Evolutionary conservation across 495 filamentous ascomycete species (phyloP).

Genomic region (Amorphotheca resinae): DNA sequence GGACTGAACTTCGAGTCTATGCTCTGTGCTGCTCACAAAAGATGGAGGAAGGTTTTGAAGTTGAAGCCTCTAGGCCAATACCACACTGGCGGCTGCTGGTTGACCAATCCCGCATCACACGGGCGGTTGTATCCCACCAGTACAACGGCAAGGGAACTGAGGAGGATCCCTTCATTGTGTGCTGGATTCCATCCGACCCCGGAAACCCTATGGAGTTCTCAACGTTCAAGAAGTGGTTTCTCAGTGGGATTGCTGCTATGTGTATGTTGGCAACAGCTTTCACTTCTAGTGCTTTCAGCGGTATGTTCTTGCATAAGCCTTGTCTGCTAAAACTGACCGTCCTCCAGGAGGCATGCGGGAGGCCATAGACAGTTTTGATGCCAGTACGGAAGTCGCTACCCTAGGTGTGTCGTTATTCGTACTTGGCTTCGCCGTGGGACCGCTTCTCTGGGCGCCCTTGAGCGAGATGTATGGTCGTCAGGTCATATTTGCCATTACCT

Average conservation of each 20-base stretch:
- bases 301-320: background rate
- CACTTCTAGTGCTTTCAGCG: slow-evolving; percentile 1
- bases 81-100: background rate
- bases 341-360: slow-evolving; percentile 27
- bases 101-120: background rate
- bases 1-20: background rate
- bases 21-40: background rate
- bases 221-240: slow-evolving; percentile 52
- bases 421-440: slow-evolving; percentile 37
- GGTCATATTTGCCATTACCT: slow-evolving; percentile 52
- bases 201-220: slow-evolving; percentile 61
- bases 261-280: slow-evolving; percentile 73
- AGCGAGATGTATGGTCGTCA: slow-evolving; percentile 67
- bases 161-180: slow-evolving; percentile 61
- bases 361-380: slow-evolving; percentile 30
- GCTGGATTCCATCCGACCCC: slow-evolving; percentile 59
- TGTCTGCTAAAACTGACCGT: slow-evolving; percentile 27
- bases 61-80: background rate
- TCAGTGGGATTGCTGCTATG: slow-evolving; percentile 50
- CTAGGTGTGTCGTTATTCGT: slow-evolving; percentile 39
- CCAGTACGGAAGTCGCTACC: slow-evolving; percentile 28
- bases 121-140: slow-evolving; percentile 39
- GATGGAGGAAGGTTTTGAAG: slow-evolving; percentile 1
- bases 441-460: slow-evolving; percentile 29
- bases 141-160: slow-evolving; percentile 62